phyloP scores from a whole-genome alignment of 1,284 basidiomycete genomes.

The Trametes versicolor region DNA sequence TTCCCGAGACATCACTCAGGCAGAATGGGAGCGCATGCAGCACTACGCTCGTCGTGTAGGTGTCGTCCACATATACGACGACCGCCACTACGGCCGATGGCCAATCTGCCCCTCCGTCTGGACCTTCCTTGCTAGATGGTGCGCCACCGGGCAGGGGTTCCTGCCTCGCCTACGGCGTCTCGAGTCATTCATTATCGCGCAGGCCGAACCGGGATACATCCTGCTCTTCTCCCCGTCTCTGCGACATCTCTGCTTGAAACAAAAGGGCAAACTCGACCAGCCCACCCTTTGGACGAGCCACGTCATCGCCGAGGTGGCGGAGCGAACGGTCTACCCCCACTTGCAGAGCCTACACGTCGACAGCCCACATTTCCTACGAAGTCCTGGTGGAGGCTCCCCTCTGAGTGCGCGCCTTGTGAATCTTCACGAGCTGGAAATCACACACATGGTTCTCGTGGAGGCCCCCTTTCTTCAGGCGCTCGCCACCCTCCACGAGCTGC shows the following conservation, averaged over 20 bases:
- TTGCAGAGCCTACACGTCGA: neutral
- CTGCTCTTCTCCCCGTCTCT: neutral
- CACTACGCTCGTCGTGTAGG: constrained; percentile 4
- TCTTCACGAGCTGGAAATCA: neutral
- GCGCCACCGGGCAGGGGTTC: neutral
- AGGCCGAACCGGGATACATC: neutral
- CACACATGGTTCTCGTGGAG: neutral
- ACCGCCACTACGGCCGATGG: no score
- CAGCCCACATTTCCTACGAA: neutral
- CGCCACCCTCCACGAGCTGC: neutral
- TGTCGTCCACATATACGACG: neutral
- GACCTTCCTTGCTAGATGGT: constrained; percentile 3
- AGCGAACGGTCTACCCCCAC: neutral
- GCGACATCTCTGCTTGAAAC: neutral
- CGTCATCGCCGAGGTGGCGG: neutral
- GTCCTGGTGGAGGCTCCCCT: neutral
- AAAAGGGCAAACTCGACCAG: neutral
- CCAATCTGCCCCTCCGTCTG: neutral
- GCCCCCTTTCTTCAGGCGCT: neutral
- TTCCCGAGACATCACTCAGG: neutral
- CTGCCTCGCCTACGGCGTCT: neutral
- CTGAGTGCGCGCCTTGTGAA: neutral
- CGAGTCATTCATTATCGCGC: neutral
- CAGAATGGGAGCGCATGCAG: constrained; percentile 13
- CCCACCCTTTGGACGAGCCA: neutral